Evolutionary conservation across 371 early-diverging fungal genomes (phyloP).

Genomic region (Syncephalis plumigaleata): DNA sequence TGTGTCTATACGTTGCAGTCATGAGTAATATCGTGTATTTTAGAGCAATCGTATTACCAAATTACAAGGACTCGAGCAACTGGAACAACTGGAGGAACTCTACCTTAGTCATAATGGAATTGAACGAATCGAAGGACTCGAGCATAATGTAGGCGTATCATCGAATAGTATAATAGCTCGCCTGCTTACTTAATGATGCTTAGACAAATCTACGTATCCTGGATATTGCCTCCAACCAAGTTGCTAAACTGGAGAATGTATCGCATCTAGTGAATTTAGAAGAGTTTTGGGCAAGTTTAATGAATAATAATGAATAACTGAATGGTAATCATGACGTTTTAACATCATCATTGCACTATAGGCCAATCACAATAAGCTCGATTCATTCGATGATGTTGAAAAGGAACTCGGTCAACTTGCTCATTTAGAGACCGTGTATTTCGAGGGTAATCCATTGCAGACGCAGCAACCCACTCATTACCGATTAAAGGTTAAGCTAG

Average conservation of each 20-base stretch:
- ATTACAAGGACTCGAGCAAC: constrained; percentile 54
- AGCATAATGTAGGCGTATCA: constrained; percentile 31
- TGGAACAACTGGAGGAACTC: constrained; percentile 62
- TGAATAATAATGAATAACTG: not conserved
- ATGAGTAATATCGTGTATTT: not conserved
- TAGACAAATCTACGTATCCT: constrained; percentile 48
- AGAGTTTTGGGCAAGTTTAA: constrained; percentile 70
- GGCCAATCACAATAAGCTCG: constrained; percentile 67
- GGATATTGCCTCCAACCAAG: constrained; percentile 69
- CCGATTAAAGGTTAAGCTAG: constrained; percentile 69
- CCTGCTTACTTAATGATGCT: constrained; percentile 8
- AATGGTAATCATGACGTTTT: not conserved
- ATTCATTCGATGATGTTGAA: constrained; percentile 62
- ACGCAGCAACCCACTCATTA: constrained; percentile 55
- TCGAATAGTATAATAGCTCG: not conserved
- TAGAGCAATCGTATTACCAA: constrained; percentile 58
- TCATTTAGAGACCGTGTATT: constrained; percentile 68
- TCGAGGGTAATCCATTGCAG: constrained; percentile 92
- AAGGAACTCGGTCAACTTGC: constrained; percentile 37
- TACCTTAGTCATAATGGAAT: constrained; percentile 86
- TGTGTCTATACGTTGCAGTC: not conserved
- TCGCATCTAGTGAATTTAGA: constrained; percentile 46
- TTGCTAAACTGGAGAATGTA: constrained; percentile 62
- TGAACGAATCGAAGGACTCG: constrained; percentile 54
- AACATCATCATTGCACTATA: too few species aligned